Conservation (phyloP, 2,329 filamentous ascomycete genomes). For the Dactylella cylindrospora region DNA sequence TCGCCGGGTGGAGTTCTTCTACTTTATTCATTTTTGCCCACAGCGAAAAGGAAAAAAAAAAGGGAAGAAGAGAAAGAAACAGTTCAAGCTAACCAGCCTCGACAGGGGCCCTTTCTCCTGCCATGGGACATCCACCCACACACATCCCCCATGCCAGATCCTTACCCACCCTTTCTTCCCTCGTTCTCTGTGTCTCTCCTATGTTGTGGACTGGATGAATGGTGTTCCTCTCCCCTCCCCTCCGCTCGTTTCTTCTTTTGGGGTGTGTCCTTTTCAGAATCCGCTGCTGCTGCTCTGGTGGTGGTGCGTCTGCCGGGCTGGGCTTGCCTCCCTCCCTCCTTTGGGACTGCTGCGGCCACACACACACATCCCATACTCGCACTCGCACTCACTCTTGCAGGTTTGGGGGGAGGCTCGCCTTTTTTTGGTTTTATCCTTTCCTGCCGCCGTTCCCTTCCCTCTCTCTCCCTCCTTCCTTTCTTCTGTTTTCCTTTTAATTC, state of each 20-base stretch:
- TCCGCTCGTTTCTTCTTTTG: conserved; percentile 11
- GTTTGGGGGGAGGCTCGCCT: too few relatives aligned
- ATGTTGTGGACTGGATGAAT: too few relatives aligned
- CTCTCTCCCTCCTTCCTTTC: conserved; percentile 35
- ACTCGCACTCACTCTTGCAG: conserved; percentile 32
- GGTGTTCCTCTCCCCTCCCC: too few relatives aligned
- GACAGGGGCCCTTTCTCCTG: conserved; percentile 44
- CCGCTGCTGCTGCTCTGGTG: too few relatives aligned
- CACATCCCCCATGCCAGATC: not conserved
- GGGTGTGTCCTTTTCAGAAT: conserved; percentile 37
- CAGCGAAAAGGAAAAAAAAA: conserved; percentile 27
- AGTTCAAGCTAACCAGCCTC: too few relatives aligned
- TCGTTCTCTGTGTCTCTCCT: not conserved
- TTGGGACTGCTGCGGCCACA: conserved; percentile 13
- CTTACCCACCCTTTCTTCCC: not conserved
- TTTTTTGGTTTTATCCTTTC: not conserved
- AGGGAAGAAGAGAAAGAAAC: too few relatives aligned
- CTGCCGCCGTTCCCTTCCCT: conserved; percentile 14
- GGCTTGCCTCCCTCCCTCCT: conserved; percentile 3
- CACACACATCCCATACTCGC: conserved; percentile 16
- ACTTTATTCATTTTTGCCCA: too few relatives aligned
- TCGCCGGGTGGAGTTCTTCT: conserved; percentile 30
- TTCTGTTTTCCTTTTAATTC: conserved; percentile 45
- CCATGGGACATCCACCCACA: too few relatives aligned
- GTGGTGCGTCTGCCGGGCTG: too few relatives aligned